Evolutionary conservation across 2,329 filamentous ascomycete genomes (phyloP).

Genomic region (Cercospora zeina): DNA sequence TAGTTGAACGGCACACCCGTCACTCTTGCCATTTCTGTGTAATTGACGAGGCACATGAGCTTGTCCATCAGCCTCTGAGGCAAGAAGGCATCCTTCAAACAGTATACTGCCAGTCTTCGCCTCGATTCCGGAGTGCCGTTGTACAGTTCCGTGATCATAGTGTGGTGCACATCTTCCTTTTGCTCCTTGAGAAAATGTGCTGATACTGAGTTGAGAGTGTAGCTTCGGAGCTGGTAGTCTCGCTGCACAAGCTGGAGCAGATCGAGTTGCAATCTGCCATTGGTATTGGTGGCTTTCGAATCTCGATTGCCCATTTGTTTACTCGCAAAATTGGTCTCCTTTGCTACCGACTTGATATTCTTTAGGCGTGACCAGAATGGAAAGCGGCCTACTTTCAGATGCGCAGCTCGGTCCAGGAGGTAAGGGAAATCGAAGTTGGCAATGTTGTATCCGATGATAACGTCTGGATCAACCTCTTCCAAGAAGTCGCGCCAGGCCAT

Average conservation of each 20-base stretch:
- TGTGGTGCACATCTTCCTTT: constrained; percentile 98
- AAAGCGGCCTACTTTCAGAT: constrained; percentile 77
- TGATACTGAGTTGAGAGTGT: constrained; percentile 94
- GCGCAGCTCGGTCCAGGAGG: constrained; percentile 79
- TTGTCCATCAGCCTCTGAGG: constrained; percentile 96
- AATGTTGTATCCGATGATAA: constrained; percentile 99
- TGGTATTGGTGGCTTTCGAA: constrained; percentile 90
- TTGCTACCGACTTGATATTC: constrained; percentile 68
- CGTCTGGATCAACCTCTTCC: constrained; percentile 86
- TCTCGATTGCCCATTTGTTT: constrained; percentile 98
- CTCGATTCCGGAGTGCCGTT: constrained; percentile 94
- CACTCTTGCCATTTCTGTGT: constrained; percentile 99
- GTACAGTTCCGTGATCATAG: constrained; percentile 98
- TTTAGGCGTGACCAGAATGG: constrained; percentile 84
- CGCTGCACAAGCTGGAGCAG: constrained; percentile 91
- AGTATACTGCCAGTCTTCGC: constrained; percentile 89
- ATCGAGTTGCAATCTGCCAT: constrained; percentile 89
- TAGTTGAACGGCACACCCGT: constrained; percentile 98
- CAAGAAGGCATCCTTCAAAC: constrained; percentile 94
- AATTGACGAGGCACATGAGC: constrained; percentile 96
- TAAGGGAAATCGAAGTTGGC: constrained; percentile 98
- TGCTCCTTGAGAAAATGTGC: constrained; percentile 95
- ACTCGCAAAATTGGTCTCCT: constrained; percentile 85
- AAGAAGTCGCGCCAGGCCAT: constrained; percentile 88
- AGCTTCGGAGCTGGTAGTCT: constrained; percentile 92